Evolutionary conservation across 805 yeast species (phyloP).

Genomic region (Barnettozyma salicaria): DNA sequence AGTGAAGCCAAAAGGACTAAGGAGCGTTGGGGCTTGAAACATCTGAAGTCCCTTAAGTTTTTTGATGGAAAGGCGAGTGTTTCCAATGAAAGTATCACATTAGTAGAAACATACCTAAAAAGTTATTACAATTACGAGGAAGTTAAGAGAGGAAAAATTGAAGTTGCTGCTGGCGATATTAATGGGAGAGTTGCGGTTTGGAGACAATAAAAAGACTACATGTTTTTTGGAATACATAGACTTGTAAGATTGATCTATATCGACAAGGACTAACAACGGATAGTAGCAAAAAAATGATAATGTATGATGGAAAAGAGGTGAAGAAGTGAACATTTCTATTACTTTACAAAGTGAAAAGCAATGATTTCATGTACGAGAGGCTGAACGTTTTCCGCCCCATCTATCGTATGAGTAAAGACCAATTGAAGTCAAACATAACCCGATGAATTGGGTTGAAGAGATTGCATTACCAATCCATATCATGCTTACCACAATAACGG

Average conservation of each 20-base stretch:
- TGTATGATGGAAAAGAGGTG: not conserved
- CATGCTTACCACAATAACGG: conserved; percentile 74
- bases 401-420: conserved; percentile 62
- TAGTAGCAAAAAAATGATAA: not conserved
- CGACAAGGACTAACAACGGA: no score
- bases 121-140: conserved; percentile 31
- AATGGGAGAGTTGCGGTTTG: conserved; percentile 46
- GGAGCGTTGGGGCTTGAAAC: conserved; percentile 26
- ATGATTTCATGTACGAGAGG: not conserved
- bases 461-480: conserved; percentile 48
- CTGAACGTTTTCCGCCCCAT: conserved; percentile 35
- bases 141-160: conserved; percentile 32
- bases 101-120: conserved; percentile 31
- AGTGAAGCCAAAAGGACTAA: conserved; percentile 5
- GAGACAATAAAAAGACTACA: conserved; percentile 29
- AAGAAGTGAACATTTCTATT: not conserved
- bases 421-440: conserved; percentile 43
- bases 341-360: no score
- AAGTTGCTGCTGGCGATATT: conserved; percentile 48
- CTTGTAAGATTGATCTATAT: no score
- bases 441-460: conserved; percentile 40
- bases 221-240: no score
- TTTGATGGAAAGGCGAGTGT: conserved; percentile 14
- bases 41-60: conserved; percentile 23
- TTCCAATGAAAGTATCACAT: conserved; percentile 23